These are phyloP conservation scores for Backusella luteola DNA, from an alignment of 192 early-diverging fungal genomes.

Conservation along the genomic window DNA sequence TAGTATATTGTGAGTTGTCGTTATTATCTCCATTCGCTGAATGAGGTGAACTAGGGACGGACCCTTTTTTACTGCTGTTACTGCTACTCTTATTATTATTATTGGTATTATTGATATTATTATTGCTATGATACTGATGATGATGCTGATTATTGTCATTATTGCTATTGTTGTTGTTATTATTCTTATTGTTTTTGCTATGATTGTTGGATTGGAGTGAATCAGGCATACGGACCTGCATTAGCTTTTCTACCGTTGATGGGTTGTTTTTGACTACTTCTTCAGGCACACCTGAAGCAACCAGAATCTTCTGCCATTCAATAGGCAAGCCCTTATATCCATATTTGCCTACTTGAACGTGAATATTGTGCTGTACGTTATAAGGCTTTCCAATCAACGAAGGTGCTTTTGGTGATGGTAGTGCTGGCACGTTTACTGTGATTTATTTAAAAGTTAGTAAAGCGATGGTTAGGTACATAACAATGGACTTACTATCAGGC, in stretches of 20 bases:
- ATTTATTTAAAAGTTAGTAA: background rate
- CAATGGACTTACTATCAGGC: constrained; percentile 6
- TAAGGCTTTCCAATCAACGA: constrained; percentile 48
- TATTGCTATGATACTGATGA: constrained; percentile 19
- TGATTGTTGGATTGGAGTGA: constrained; percentile 38
- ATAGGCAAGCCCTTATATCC: constrained; percentile 44
- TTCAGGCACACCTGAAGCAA: constrained; percentile 45
- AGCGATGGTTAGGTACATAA: background rate
- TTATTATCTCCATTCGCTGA: background rate
- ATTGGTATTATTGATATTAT: background rate
- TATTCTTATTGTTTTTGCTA: background rate
- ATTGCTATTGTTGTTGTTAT: background rate
- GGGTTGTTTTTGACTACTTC: constrained; percentile 46
- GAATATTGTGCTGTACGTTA: constrained; percentile 51
- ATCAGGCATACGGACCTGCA: constrained; percentile 49
- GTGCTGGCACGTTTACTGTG: background rate
- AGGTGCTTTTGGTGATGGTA: constrained; percentile 23
- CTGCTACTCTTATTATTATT: constrained; percentile 10
- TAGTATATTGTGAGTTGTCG: background rate
- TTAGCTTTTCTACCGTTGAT: constrained; percentile 42
- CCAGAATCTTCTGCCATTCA: constrained; percentile 45
- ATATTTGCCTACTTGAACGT: constrained; percentile 46
- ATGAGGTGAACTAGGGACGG: constrained; percentile 2
- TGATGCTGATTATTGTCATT: constrained; percentile 23
- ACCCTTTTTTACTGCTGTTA: constrained; percentile 20